Evolutionary conservation across 1,284 basidiomycete species (phyloP).

Genomic region (Cryptococcus amylolentus): DNA sequence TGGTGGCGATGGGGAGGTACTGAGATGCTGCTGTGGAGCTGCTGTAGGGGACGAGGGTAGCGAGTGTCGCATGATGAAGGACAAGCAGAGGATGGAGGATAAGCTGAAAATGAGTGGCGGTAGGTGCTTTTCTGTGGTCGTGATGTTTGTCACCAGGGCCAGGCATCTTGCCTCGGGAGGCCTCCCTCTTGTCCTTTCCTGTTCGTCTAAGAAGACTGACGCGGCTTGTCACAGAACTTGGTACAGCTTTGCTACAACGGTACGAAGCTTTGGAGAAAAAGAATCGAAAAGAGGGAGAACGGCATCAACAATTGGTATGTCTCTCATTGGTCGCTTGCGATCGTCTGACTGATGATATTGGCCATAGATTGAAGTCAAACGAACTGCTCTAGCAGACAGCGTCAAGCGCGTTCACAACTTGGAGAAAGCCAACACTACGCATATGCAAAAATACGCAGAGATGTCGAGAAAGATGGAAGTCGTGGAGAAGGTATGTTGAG

Average conservation of each 20-base stretch:
- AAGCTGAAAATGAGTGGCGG: slow-evolving; percentile 77
- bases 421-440: slow-evolving; percentile 45
- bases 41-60: neutral
- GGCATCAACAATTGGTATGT: no score
- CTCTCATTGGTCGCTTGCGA: neutral
- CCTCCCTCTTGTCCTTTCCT: no score
- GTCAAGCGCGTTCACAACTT: slow-evolving; percentile 38
- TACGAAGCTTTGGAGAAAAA: no score
- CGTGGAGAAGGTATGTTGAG: slow-evolving; percentile 47
- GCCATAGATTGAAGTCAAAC: slow-evolving; percentile 37
- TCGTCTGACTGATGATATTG: neutral
- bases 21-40: slow-evolving; percentile 32
- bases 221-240: no score
- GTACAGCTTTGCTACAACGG: no score
- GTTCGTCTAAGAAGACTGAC: no score
- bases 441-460: slow-evolving; percentile 40
- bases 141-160: neutral
- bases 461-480: slow-evolving; percentile 39
- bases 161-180: no score
- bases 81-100: slow-evolving; percentile 67
- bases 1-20: slow-evolving; percentile 3
- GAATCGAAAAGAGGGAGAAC: no score
- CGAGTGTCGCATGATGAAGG: slow-evolving; percentile 50
- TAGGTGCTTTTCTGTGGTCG: slow-evolving; percentile 48
- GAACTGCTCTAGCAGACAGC: slow-evolving; percentile 38